A percentile compares a stretch with the other conserved stretches of the same genome.
Conservation (phyloP, 495 filamentous ascomycete genomes). For the Lophiostoma macrostomum region DNA sequence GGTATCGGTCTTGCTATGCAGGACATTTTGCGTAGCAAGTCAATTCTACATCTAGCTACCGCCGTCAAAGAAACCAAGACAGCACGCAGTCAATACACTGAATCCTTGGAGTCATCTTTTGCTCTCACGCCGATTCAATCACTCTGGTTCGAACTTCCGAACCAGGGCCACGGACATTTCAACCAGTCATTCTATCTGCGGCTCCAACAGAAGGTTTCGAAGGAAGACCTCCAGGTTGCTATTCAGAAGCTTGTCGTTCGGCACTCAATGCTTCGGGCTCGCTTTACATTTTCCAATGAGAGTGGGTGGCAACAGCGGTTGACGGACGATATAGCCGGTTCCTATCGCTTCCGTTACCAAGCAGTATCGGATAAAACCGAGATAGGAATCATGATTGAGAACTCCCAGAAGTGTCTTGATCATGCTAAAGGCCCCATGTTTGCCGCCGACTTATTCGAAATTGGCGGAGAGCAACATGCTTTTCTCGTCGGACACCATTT, state of each 20-base stretch:
- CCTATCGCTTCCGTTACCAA: conserved; percentile 22
- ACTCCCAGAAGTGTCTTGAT: conserved; percentile 25
- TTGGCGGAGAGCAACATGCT: conserved; percentile 19
- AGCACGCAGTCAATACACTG: neutral
- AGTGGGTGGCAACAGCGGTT: conserved; percentile 28
- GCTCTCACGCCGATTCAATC: conserved; percentile 33
- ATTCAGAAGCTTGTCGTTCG: conserved; percentile 22
- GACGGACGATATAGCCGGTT: conserved; percentile 25
- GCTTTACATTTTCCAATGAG: conserved; percentile 14
- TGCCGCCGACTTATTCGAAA: conserved; percentile 28
- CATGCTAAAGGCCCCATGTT: conserved; percentile 22
- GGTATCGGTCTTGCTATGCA: conserved; percentile 29
- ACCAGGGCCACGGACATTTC: conserved; percentile 31
- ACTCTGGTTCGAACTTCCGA: conserved; percentile 25
- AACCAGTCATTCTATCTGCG: conserved; percentile 33
- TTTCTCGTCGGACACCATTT: conserved; percentile 32
- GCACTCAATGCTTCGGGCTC: conserved; percentile 37
- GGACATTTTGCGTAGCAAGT: conserved; percentile 29
- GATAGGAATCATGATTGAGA: conserved; percentile 17
- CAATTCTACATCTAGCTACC: conserved; percentile 26
- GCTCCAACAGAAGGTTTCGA: conserved; percentile 6
- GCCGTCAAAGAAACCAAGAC: neutral
- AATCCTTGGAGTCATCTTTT: conserved; percentile 24
- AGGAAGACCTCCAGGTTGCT: conserved; percentile 9
- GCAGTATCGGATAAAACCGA: neutral